Base-by-base conservation (phyloP, 257 asterid genomes). In the Sherardia arvensis region DNA sequence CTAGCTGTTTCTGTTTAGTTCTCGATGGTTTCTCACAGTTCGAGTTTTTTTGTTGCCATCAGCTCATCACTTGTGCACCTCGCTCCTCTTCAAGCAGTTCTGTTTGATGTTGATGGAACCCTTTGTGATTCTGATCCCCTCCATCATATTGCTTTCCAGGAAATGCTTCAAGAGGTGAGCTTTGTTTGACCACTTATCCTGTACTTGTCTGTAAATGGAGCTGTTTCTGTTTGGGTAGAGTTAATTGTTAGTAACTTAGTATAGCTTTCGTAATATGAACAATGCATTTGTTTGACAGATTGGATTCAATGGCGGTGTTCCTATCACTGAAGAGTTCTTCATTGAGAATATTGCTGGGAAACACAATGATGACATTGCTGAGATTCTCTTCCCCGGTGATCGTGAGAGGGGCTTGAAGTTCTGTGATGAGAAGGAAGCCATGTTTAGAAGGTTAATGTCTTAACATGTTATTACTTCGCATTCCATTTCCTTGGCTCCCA, bases 31-130 rank as follows among this genome's bases (percentile, higher is more conserved):
- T 5, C 71, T 67, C 23, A 75, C 32, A 26, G 14, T 54, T 74
- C 6, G 21, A 5, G 32, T 5, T 45, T 20, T 68, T 86, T 64
- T 72, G 47, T 66, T 51, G 7, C 68, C 96, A 88, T 95, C 51
- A 48, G 69, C 27, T 40, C 78, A 70, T 65, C 95, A 57, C 84
- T 92, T 57, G 69, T 78, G 67, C 75, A 78, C 61, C 81, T 80
- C 72, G 97, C 93, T 70, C 96, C 99, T 54, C 83, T 92, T 65
- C 84, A 92, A 79, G 99, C 99, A 25, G 93, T 89, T n/a, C 73
- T 92, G 23, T 92, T 92, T 73, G 99, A 92, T 28, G 72, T 92
- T 27, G 99, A 92, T 73, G 99, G 99, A 66, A 92, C 99, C 48
- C 74, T 92, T 67, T 84, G 95, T 29, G 99, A 92, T 73, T 68